Evolutionary conservation across 495 filamentous ascomycete genomes (phyloP).

Genomic region (Neurospora pannonica): DNA sequence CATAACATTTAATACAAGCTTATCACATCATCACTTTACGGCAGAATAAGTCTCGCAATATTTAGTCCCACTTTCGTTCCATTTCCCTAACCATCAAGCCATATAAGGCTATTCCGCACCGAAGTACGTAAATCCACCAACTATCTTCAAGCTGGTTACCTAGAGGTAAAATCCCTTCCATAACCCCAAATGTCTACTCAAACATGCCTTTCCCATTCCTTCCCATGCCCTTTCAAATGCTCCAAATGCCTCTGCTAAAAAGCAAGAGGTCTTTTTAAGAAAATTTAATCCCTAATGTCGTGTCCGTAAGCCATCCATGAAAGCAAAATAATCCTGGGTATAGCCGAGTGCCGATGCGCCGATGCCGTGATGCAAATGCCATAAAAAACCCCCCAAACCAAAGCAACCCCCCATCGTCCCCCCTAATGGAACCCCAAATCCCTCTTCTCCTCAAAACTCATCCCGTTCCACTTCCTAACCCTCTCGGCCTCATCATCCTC

Average conservation of each 20-base stretch:
- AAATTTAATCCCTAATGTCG: not conserved
- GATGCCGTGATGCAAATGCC: not conserved
- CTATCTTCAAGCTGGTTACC: not conserved
- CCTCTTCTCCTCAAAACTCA: not conserved
- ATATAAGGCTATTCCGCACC: not conserved
- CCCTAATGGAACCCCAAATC: not conserved
- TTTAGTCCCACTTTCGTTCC: not conserved
- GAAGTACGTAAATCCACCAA: not conserved
- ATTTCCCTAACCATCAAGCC: not conserved
- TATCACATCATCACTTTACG: not conserved
- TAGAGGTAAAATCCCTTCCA: not conserved
- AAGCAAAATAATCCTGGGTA: not conserved
- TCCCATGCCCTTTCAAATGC: not conserved
- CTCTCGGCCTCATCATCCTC: not conserved
- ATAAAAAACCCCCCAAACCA: not conserved
- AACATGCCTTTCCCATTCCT: not conserved
- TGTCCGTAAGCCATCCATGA: not conserved
- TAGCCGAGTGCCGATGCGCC: not conserved
- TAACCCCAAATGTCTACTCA: not conserved
- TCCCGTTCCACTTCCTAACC: not conserved
- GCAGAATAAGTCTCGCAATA: not conserved
- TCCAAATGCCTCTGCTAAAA: not conserved
- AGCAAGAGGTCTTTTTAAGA: not conserved
- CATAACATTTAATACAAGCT: not conserved
- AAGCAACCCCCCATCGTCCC: not conserved